Conservation (phyloP, 768 basidiomycete genomes). For the Arthromyces matolae region DNA sequence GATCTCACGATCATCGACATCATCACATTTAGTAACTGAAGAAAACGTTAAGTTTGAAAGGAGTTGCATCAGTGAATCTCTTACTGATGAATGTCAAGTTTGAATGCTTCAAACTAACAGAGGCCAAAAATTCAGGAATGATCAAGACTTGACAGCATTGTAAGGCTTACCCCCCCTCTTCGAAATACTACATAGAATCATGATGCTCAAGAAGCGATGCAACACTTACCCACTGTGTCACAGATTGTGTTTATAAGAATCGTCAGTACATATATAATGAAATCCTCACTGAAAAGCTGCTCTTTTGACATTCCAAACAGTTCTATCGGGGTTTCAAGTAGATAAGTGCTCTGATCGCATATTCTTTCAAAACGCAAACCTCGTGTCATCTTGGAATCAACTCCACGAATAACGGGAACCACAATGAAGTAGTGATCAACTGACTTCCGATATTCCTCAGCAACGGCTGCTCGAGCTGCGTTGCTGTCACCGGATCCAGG, state of each 20-base stretch:
- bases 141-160: background rate
- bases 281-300: conserved; percentile 4
- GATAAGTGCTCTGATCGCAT: too few species aligned
- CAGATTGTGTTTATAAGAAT: too few species aligned
- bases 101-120: conserved; percentile 3
- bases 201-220: background rate
- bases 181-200: background rate
- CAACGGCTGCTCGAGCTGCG: background rate
- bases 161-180: conserved; percentile 7
- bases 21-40: conserved; percentile 7
- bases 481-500: conserved; percentile 7
- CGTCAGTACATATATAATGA: background rate
- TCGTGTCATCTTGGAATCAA: background rate
- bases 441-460: conserved; percentile 5
- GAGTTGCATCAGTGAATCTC: background rate
- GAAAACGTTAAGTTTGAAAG: background rate
- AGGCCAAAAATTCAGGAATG: background rate
- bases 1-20: background rate
- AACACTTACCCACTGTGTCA: conserved; percentile 6
- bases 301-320: conserved; percentile 1
- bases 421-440: conserved; percentile 4
- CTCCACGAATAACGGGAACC: conserved; percentile 1
- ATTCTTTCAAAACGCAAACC: too few species aligned
- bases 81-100: conserved; percentile 10
- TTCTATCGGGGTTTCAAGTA: background rate